A percentile compares a stretch with the other conserved stretches of the same genome.
phyloP scores from a whole-genome alignment of 306 rosid genomes.

The Fragaria vesca region DNA sequence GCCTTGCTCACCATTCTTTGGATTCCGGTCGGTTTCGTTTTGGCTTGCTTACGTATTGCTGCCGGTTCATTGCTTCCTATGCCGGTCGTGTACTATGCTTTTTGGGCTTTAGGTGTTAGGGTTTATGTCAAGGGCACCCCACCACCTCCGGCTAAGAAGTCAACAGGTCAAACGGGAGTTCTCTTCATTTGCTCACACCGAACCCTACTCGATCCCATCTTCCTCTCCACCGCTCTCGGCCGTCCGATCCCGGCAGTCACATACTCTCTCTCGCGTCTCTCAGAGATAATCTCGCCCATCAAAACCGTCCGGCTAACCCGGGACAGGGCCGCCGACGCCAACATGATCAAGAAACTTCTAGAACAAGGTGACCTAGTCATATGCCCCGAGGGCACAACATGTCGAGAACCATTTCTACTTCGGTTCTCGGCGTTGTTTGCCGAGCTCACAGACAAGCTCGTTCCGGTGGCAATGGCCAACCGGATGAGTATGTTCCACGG shows the following conservation, averaged over 20 bases:
- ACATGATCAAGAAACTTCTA: conserved; percentile 62
- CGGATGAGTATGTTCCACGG: conserved; percentile 84
- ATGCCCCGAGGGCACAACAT: conserved; percentile 79
- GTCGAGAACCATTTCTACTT: conserved; percentile 64
- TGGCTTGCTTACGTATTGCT: conserved; percentile 64
- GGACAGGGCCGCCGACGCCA: conserved; percentile 53
- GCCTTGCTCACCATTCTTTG: conserved; percentile 61
- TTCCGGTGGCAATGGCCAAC: conserved; percentile 76
- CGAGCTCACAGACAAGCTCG: conserved; percentile 59
- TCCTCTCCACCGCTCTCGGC: conserved; percentile 73
- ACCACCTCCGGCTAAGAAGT: conserved; percentile 49
- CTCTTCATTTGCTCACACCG: conserved; percentile 76
- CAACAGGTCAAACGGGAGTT: conserved; percentile 39
- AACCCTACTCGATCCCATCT: conserved; percentile 73
- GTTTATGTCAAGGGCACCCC: conserved; percentile 64
- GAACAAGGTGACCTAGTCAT: conserved; percentile 69
- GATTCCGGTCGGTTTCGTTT: conserved; percentile 70
- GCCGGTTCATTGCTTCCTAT: conserved; percentile 76
- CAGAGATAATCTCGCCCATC: conserved; percentile 68
- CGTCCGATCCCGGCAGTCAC: conserved; percentile 79
- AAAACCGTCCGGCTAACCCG: conserved; percentile 63
- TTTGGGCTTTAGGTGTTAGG: conserved; percentile 68
- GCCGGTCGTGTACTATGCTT: conserved; percentile 57
- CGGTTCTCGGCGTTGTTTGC: conserved; percentile 73
- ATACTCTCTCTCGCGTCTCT: conserved; percentile 76